Evolutionary conservation across 345 rosid species (phyloP).

Genomic region (Melastoma malabathricum): DNA sequence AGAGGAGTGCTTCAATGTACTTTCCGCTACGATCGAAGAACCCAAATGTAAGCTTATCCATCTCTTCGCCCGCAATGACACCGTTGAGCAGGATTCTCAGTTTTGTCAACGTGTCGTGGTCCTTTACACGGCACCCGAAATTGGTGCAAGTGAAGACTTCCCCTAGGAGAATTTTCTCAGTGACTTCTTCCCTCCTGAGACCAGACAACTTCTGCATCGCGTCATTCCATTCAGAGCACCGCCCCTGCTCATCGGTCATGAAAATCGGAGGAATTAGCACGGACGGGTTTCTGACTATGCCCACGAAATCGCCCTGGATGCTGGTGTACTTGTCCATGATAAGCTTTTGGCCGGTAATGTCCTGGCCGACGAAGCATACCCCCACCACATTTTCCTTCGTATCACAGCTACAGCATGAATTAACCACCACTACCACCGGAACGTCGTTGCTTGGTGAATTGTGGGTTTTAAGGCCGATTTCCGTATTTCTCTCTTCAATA

Average conservation of each 20-base stretch:
- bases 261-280: conserved; percentile 79
- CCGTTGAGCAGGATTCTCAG: conserved; percentile 48
- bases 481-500: conserved; percentile 50
- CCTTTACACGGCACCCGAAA: conserved; percentile 55
- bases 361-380: conserved; percentile 77
- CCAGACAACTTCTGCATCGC: conserved; percentile 79
- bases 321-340: conserved; percentile 43
- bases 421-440: conserved; percentile 48
- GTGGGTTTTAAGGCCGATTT: conserved; percentile 50
- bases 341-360: conserved; percentile 49
- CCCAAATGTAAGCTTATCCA: conserved; percentile 51
- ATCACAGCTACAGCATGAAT: conserved; percentile 70
- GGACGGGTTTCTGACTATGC: conserved; percentile 52
- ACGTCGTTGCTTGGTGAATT: conserved; percentile 31
- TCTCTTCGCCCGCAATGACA: conserved; percentile 41
- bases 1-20: conserved; percentile 50
- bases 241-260: conserved; percentile 50
- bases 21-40: conserved; percentile 49
- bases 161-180: conserved; percentile 51
- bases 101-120: conserved; percentile 53
- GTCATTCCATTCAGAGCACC: conserved; percentile 68
- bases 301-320: conserved; percentile 59
- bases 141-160: conserved; percentile 53
- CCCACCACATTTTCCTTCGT: conserved; percentile 41
- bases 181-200: conserved; percentile 56